Base-by-base conservation (phyloP, 441 rosid genomes). In the Erodium trifolium region DNA sequence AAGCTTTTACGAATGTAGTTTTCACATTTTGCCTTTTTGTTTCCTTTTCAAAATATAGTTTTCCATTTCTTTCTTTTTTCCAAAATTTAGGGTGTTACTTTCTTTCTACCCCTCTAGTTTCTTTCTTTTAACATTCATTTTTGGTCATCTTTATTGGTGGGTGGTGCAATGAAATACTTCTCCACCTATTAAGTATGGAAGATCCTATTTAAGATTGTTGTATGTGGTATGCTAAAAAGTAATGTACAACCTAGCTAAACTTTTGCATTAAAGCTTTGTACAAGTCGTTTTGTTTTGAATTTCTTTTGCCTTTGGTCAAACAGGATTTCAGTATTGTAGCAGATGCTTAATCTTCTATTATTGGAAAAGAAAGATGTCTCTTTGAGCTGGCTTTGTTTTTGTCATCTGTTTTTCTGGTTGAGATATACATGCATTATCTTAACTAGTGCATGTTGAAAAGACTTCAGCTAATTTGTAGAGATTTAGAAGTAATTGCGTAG, bases 91-190 rank as follows among this genome's bases (percentile, higher is more conserved):
- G 41, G 23, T 2, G 12, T 34, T 5, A 3, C 35, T 64, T 64
- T 64, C 45, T 64, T 64, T 35, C 23, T 63, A n/a, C 18, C 67
- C 6, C 12, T 16, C 5, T 29, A n/a, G 12, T 29, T 29, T 29
- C n/a, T 12, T 63, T 2, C 18, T 63, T 34, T 34, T 13, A 63
- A 34, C 35, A 5, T 34, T 63, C 43, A 34, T 63, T 31, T 63
- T 31, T 63, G 43, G 3, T 64, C 43, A 14, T 35, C 67, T 64
- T 34, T 16, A 37, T 35, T 37, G 2, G 18, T 14, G 45, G 43
- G 67, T 34, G 67, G 67, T 63, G 34, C 37, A n/a, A 34, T 63
- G 67, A 34, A 19, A 23, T 59, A 59, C 64, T 10, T 19, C 4
- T 9, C 27, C 29, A 11, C 34, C 4, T 62, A 17, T 62, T 27